Base-by-base conservation (phyloP, 139 green algal genomes). In the Edaphochlamys debaryana region DNA sequence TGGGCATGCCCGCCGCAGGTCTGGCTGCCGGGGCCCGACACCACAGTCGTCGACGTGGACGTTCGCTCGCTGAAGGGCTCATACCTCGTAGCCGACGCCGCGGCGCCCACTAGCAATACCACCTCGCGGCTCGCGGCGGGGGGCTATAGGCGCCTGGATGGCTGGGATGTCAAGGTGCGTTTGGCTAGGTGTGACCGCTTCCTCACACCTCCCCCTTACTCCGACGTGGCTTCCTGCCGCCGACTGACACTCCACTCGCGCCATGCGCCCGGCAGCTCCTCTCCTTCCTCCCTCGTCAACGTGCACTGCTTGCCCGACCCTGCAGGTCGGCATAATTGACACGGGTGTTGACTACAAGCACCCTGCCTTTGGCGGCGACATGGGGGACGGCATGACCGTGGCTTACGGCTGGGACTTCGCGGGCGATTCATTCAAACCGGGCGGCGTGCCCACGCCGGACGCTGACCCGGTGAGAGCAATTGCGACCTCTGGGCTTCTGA, bases 261-360 rank as follows among this genome's bases (percentile, higher is more conserved):
- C n/a, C n/a, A n/a, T n/a, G n/a, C n/a, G n/a, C n/a, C n/a, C n/a
- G n/a, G n/a, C n/a, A n/a, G n/a, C n/a, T n/a, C n/a, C n/a, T n/a
- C n/a, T n/a, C n/a, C n/a, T n/a, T n/a, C n/a, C n/a, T n/a, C n/a
- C n/a, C n/a, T n/a, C n/a, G n/a, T n/a, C n/a, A n/a, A n/a, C n/a
- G n/a, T n/a, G n/a, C n/a, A n/a, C n/a, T n/a, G n/a, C n/a, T n/a
- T n/a, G n/a, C n/a, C n/a, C n/a, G n/a, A n/a, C n/a, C n/a, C n/a
- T n/a, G 23, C 54, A 86, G 85, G 85, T 89, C 25, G 85, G 69
- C 3, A 78, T 89, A 13, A 79, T 89, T 29, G 85, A 89, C 78
- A 89, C 68, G 36, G 85, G 85, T 4, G 78, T 89, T 32, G 79
- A 89, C 36, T 74, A 86, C 69, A 69, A 5, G 20, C 85, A 89